A percentile compares a stretch with the other conserved stretches of the same genome.
Evolutionary conservation across 2,329 filamentous ascomycete genomes (phyloP).

Genomic region (Dactylonectria estremocensis): DNA sequence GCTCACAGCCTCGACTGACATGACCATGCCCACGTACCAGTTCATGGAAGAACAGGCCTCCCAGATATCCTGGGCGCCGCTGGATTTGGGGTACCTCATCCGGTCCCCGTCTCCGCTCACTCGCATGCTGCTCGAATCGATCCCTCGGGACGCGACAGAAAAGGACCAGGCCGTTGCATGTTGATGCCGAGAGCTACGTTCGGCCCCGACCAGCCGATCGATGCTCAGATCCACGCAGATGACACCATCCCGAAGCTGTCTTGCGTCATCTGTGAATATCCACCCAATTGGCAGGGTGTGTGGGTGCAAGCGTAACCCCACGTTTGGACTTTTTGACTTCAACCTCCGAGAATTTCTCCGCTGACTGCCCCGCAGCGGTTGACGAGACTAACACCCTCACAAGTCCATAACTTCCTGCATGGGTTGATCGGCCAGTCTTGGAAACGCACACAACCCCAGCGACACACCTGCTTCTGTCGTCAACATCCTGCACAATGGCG

Average conservation of each 20-base stretch:
- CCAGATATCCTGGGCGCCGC: constrained; percentile 46
- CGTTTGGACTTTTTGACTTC: constrained; percentile 3
- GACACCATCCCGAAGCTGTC: constrained; percentile 29
- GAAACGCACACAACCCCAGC: constrained; percentile 3
- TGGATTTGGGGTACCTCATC: constrained; percentile 46
- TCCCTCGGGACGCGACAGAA: constrained; percentile 40
- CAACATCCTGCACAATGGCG: constrained; percentile 53
- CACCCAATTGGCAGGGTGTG: constrained; percentile 3
- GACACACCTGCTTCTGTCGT: constrained; percentile 18
- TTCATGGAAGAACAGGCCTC: constrained; percentile 48
- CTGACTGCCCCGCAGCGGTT: constrained; percentile 6
- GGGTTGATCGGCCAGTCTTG: constrained; percentile 15
- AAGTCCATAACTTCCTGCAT: constrained; percentile 19
- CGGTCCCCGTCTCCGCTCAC: constrained; percentile 47
- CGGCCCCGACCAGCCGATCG: constrained; percentile 11
- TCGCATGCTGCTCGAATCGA: constrained; percentile 47
- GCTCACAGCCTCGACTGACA: constrained; percentile 36
- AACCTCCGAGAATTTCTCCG: constrained; percentile 48
- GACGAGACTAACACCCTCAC: constrained; percentile 13
- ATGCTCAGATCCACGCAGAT: constrained; percentile 27
- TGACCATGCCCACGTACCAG: constrained; percentile 45
- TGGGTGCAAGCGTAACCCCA: constrained; percentile 27
- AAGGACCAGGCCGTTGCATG: constrained; percentile 31
- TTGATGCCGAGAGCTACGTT: constrained; percentile 14
- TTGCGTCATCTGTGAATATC: constrained; percentile 41